phyloP scores from a whole-genome alignment of 306 rosid species.

The Quercus dentata region DNA sequence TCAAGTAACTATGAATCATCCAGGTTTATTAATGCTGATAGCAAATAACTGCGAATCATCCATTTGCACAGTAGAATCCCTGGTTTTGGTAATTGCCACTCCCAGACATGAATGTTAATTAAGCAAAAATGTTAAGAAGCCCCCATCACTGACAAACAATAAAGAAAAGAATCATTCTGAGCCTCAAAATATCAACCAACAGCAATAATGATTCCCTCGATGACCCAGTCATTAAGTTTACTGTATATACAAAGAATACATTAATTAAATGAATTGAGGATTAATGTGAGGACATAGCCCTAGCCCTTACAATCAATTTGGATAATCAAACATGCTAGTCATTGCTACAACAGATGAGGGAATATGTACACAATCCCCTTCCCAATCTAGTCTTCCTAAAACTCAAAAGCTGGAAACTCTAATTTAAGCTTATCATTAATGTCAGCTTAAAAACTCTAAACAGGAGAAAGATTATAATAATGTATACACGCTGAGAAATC shows the following conservation, averaged over 20 bases:
- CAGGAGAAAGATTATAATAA: constrained; percentile 9
- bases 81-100: neutral
- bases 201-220: neutral
- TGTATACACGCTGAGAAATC: constrained; percentile 42
- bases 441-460: neutral
- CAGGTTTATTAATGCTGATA: neutral
- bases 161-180: neutral
- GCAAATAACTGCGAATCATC: neutral
- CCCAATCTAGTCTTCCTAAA: constrained; percentile 25
- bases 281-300: neutral
- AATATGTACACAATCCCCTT: constrained; percentile 26
- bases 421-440: constrained; percentile 8
- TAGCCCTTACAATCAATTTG: constrained; percentile 14
- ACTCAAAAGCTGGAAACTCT: constrained; percentile 21
- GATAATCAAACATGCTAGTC: neutral
- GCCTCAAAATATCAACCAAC: neutral
- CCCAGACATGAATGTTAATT: neutral
- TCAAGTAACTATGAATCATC: neutral
- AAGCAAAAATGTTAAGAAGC: neutral
- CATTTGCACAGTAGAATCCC: neutral
- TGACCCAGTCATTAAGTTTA: neutral
- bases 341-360: constrained; percentile 9
- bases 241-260: constrained; percentile 1
- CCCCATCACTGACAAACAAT: neutral
- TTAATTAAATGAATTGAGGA: constrained; percentile 6